Percentiles rank a stretch among this genome's conserved stretches.
phyloP scores from a whole-genome alignment of 2,329 filamentous ascomycete species.

The Nothophoma quercina region DNA sequence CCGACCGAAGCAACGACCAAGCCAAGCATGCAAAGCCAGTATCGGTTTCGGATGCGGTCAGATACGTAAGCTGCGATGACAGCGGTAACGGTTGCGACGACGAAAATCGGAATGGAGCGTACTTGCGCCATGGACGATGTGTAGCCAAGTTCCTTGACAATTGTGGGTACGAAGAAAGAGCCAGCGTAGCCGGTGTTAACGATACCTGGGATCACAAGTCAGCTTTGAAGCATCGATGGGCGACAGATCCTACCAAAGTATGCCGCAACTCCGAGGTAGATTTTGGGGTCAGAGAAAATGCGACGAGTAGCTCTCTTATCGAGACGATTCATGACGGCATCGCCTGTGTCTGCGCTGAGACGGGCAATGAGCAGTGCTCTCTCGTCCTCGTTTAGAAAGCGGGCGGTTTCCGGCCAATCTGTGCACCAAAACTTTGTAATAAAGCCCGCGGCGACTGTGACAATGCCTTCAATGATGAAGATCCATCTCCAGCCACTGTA shows the following conservation, averaged over 20 bases:
- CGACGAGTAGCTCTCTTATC: constrained; percentile 57
- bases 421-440: constrained; percentile 60
- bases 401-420: constrained; percentile 55
- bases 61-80: constrained; percentile 54
- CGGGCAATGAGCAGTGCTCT: constrained; percentile 40
- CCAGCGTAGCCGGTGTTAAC: constrained; percentile 58
- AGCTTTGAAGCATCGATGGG: neutral
- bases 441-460: constrained; percentile 49
- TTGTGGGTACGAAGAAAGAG: constrained; percentile 52
- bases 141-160: constrained; percentile 51
- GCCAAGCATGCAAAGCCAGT: constrained; percentile 60
- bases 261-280: constrained; percentile 34
- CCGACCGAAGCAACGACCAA: constrained; percentile 60
- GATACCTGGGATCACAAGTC: constrained; percentile 28
- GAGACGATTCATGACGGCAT: constrained; percentile 62
- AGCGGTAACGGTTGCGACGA: constrained; percentile 48
- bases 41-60: constrained; percentile 62
- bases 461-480: constrained; percentile 43
- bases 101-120: constrained; percentile 50
- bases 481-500: constrained; percentile 42
- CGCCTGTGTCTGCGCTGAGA: constrained; percentile 36
- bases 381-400: constrained; percentile 37
- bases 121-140: constrained; percentile 48
- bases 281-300: constrained; percentile 51
- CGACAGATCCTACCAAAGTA: constrained; percentile 26